Percentiles rank a stretch among this genome's conserved stretches.
These are phyloP conservation scores for Cryoendolithus antarcticus DNA, from an alignment of 2,329 filamentous ascomycete species.

Conservation along the genomic window DNA sequence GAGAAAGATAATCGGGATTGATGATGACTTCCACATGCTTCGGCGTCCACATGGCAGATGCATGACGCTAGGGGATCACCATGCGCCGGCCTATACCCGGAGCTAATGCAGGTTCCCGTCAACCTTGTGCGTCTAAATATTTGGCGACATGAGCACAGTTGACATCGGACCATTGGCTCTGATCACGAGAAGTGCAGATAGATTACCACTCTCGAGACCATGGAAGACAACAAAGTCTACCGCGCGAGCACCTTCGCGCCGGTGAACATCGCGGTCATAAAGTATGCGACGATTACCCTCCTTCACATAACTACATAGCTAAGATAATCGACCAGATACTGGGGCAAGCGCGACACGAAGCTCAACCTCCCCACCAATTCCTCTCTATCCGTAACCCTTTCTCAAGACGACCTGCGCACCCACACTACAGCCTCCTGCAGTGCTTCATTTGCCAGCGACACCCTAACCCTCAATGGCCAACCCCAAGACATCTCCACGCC, in stretches of 20 bases:
- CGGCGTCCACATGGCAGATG: too few species aligned
- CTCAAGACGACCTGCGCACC: conserved; percentile 83
- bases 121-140: too few species aligned
- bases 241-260: conserved; percentile 91
- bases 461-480: conserved; percentile 72
- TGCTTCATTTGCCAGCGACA: conserved; percentile 51
- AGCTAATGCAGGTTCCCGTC: too few species aligned
- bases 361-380: conserved; percentile 97
- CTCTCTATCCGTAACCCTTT: conserved; percentile 91
- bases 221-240: conserved; percentile 49
- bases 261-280: conserved; percentile 97
- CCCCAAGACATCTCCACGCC: conserved; percentile 75
- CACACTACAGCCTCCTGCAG: conserved; percentile 93
- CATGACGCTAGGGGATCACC: too few species aligned
- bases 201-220: conserved; percentile 10
- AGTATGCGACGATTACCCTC: conserved; percentile 41
- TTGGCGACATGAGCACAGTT: too few species aligned
- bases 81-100: too few species aligned
- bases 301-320: conserved; percentile 4
- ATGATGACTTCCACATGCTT: too few species aligned
- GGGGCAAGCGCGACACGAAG: conserved; percentile 90
- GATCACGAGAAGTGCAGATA: too few species aligned
- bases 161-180: too few species aligned
- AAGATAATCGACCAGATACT: conserved; percentile 47
- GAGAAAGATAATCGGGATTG: background rate